Evolutionary conservation across 2,329 filamentous ascomycete genomes (phyloP).

Genomic region (Penicillium brasilianum): DNA sequence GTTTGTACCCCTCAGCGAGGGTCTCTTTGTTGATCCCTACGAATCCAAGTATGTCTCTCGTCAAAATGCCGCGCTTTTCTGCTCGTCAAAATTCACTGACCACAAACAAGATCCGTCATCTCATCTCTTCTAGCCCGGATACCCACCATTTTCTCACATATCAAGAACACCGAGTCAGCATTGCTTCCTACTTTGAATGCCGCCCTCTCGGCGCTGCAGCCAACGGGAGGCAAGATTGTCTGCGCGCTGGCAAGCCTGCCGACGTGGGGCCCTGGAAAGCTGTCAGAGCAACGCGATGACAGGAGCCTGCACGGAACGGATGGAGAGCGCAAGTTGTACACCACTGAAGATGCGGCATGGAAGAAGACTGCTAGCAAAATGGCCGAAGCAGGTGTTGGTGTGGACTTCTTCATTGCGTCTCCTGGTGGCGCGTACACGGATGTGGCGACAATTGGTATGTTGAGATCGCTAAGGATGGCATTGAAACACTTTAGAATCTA

Average conservation of each 20-base stretch:
- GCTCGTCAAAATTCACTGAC: slow-evolving; percentile 33
- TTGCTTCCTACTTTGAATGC: slow-evolving; percentile 83
- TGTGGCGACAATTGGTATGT: slow-evolving; percentile 83
- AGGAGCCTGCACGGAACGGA: slow-evolving; percentile 85
- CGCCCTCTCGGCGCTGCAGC: slow-evolving; percentile 78
- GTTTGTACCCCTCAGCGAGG: slow-evolving; percentile 88
- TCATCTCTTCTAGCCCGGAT: slow-evolving; percentile 82
- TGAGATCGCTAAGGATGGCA: slow-evolving; percentile 6
- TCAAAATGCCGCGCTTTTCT: neutral
- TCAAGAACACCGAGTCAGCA: slow-evolving; percentile 90
- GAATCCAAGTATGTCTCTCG: slow-evolving; percentile 72
- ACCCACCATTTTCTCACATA: slow-evolving; percentile 81
- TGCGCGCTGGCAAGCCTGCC: slow-evolving; percentile 87
- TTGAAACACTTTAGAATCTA: slow-evolving; percentile 6
- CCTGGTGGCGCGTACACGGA: slow-evolving; percentile 91
- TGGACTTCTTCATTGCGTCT: slow-evolving; percentile 93
- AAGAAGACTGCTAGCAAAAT: slow-evolving; percentile 85
- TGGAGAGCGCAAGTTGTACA: slow-evolving; percentile 87
- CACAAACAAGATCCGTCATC: slow-evolving; percentile 67
- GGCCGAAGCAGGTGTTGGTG: slow-evolving; percentile 82
- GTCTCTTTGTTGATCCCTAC: slow-evolving; percentile 91
- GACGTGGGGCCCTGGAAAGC: slow-evolving; percentile 84
- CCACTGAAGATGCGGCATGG: slow-evolving; percentile 87
- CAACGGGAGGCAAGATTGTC: slow-evolving; percentile 89
- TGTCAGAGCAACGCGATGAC: slow-evolving; percentile 81